Evolutionary conservation across 2,329 filamentous ascomycete genomes (phyloP).

Genomic region (Aspergillus sp.): DNA sequence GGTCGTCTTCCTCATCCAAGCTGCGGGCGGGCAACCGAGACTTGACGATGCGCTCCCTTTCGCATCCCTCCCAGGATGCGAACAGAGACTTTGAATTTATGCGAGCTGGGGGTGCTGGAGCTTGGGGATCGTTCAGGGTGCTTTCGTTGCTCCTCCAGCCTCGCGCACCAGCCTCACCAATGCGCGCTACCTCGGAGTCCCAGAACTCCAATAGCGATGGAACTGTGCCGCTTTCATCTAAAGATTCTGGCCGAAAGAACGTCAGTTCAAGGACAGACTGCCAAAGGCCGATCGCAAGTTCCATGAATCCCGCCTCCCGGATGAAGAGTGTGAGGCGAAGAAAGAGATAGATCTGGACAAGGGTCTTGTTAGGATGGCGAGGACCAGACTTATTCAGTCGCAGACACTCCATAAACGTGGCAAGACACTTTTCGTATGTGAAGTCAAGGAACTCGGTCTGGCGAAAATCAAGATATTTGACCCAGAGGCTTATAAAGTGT

Average conservation of each 20-base stretch:
- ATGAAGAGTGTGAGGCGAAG: constrained; percentile 72
- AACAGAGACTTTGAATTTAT: constrained; percentile 34
- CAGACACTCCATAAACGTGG: constrained; percentile 60
- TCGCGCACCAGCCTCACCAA: constrained; percentile 70
- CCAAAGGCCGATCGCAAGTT: constrained; percentile 77
- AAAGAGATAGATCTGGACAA: constrained; percentile 66
- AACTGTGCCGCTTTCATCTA: constrained; percentile 21
- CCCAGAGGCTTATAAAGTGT: constrained; percentile 67
- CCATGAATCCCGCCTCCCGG: constrained; percentile 72
- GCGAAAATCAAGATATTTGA: constrained; percentile 66
- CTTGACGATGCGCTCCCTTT: constrained; percentile 49
- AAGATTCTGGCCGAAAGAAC: constrained; percentile 55
- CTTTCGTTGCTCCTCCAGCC: constrained; percentile 60
- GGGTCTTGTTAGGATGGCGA: constrained; percentile 20
- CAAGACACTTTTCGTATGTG: constrained; percentile 64
- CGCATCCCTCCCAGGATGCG: constrained; percentile 50
- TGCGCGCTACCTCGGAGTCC: constrained; percentile 77
- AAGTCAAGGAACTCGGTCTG: constrained; percentile 68
- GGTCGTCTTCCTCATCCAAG: constrained; percentile 78
- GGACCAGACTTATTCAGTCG: constrained; percentile 30
- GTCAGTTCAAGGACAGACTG: constrained; percentile 76
- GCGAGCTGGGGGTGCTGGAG: constrained; percentile 20
- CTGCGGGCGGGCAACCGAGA: constrained; percentile 68
- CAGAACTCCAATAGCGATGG: constrained; percentile 71
- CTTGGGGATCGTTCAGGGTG: constrained; percentile 34